A percentile compares a stretch with the other conserved stretches of the same genome.
Evolutionary conservation across 202 grass and related monocot genomes (phyloP).

Genomic region (Setaria italica): DNA sequence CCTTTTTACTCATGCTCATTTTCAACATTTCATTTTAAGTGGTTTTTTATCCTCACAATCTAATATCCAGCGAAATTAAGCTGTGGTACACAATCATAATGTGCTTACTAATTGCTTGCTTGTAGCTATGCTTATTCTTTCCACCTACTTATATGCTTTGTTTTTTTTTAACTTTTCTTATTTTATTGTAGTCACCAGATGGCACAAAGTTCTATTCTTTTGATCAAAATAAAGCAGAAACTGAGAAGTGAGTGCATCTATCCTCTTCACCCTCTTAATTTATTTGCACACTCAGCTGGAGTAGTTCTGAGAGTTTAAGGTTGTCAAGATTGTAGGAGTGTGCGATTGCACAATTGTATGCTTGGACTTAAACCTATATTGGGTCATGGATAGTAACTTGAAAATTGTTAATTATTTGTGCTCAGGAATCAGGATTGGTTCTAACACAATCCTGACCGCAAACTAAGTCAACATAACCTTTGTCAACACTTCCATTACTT

Average conservation of each 20-base stretch:
- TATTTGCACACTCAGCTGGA: not conserved
- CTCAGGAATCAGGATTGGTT: constrained; percentile 3
- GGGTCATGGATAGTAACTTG: not conserved
- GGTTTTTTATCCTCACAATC: not conserved
- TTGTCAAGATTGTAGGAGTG: constrained; percentile 4
- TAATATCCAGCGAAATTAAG: not conserved
- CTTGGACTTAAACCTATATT: not conserved
- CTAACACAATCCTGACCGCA: not conserved
- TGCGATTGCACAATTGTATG: not conserved
- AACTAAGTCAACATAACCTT: not conserved
- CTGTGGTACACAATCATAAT: constrained; percentile 21
- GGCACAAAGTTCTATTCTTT: constrained; percentile 73
- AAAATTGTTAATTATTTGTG: not conserved
- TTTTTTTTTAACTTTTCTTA: constrained; percentile 35
- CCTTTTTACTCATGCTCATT: not conserved
- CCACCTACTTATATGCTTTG: constrained; percentile 10
- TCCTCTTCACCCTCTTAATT: constrained; percentile 44
- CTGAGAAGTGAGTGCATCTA: constrained; percentile 78
- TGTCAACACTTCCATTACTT: constrained; percentile 4
- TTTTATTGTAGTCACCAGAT: constrained; percentile 71
- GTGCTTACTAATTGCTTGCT: constrained; percentile 23
- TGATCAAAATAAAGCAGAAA: constrained; percentile 70
- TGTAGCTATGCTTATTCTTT: constrained; percentile 19
- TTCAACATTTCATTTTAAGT: not conserved
- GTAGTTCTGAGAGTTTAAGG: constrained; percentile 10